Evolutionary conservation across 148 eudicot species (phyloP), one percentile per base, ranked within the genome.

Genomic region (Rheum nobile): DNA sequence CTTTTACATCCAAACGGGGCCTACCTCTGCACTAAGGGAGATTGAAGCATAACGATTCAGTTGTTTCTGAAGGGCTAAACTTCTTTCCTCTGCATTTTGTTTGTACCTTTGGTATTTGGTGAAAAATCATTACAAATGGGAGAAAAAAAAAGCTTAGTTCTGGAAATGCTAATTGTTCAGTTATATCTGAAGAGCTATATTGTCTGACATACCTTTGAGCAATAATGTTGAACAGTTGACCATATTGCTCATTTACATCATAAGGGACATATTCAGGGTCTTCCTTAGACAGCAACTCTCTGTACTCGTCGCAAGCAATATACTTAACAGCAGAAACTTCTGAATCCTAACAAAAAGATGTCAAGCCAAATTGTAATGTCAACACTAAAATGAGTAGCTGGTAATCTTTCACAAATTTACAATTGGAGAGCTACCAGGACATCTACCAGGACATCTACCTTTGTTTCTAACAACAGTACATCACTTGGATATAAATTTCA

Each of bases 311-410:
- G 44, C 81, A 63, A 26, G 87, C 82, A 52, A 94, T 80, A 80
- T 94, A 94, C 83, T 88, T 94, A 29, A 91, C 97, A 82, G 91
- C 96, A 80, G 98, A 89, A 39, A 94, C 98, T 87, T 94, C 98
- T 50, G 97, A 87, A 76, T 89, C 96, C 98, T 94, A 76, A 68
- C 71, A 79, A 61, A 78, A 34, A 41, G 14, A 65, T 31, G 22
- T 6, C 24, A 65, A 65, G 3, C 9, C 38, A 34, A 65, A 32
- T 32, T 65, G 10, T 65, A 16, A 32, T 16, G 32, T 65, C 22
- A 31, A 13, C 41, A 14, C 17, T 50, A 50, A 8, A 10, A 61
- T 14, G 14, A 57, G 17, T 12, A 26, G 6, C 31, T 57, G 32
- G 65, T 57, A 24, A 9, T 9, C 1, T 12, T 57, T 57, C 31